phyloP scores from a whole-genome alignment of 257 asterid genomes.

The Thymus quinquecostatus region DNA sequence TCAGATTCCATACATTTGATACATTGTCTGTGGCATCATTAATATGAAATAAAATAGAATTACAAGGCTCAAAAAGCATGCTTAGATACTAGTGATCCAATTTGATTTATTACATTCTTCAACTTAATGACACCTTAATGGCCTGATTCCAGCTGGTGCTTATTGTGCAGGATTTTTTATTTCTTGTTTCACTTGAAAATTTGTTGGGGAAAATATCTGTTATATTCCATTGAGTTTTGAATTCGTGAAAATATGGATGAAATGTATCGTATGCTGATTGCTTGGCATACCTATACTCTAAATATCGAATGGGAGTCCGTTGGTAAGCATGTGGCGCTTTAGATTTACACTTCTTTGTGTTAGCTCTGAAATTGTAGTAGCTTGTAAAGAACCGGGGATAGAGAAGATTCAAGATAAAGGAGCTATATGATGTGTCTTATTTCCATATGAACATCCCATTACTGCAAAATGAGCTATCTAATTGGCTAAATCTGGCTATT shows the following conservation, averaged over 20 bases:
- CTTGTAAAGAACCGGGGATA: neutral
- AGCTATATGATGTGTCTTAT: neutral
- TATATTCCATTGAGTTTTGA: slow-evolving; percentile 6
- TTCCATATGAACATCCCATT: slow-evolving; percentile 8
- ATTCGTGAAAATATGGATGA: neutral
- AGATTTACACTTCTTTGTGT: slow-evolving; percentile 4
- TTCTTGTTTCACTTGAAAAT: neutral
- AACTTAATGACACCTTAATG: slow-evolving; percentile 3
- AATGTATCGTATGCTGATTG: neutral
- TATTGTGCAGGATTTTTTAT: neutral
- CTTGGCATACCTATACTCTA: neutral
- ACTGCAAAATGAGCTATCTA: slow-evolving; percentile 7
- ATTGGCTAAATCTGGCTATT: slow-evolving; percentile 6
- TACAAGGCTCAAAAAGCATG: neutral
- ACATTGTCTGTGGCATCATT: neutral
- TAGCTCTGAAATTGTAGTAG: neutral
- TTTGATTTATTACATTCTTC: slow-evolving; percentile 12
- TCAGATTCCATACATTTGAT: slow-evolving; percentile 1
- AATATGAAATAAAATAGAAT: neutral
- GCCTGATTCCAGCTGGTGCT: neutral
- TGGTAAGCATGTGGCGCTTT: neutral
- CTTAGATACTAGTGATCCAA: neutral
- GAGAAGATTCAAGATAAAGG: neutral
- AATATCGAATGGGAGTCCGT: neutral
- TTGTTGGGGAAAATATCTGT: neutral